Conservation (phyloP, 2,329 filamentous ascomycete species). For the Hansfordia pulvinata region DNA sequence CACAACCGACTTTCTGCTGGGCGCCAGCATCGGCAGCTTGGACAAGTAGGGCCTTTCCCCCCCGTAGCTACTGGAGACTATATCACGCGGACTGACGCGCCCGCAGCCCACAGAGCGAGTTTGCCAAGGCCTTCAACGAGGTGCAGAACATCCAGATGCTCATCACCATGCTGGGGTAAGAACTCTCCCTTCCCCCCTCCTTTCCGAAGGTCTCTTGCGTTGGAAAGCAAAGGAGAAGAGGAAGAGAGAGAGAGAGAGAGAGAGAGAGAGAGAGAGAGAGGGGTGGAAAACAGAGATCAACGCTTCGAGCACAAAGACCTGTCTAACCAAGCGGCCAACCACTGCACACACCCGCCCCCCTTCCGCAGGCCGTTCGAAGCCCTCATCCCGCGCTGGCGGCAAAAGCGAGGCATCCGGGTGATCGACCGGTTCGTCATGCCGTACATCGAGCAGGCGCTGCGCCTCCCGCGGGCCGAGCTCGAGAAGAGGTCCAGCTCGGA, state of each 20-base stretch:
- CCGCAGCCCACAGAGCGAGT: conserved; percentile 36
- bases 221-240: too few species aligned
- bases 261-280: too few species aligned
- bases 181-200: conserved; percentile 1
- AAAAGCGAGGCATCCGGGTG: conserved; percentile 45
- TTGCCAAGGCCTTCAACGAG: conserved; percentile 56
- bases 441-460: conserved; percentile 54
- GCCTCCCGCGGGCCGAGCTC: conserved; percentile 49
- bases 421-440: conserved; percentile 58
- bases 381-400: conserved; percentile 44
- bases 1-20: conserved; percentile 55
- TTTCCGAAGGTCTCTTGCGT: not conserved
- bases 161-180: conserved; percentile 33
- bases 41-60: conserved; percentile 17
- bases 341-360: too few species aligned
- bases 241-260: too few species aligned
- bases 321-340: too few species aligned
- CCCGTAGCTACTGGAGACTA: not conserved
- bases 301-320: too few species aligned
- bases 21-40: conserved; percentile 36
- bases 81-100: too few species aligned
- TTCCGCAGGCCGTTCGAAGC: conserved; percentile 37
- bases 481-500: conserved; percentile 56
- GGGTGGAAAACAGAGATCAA: too few species aligned
- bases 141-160: conserved; percentile 55